A percentile compares a stretch with the other conserved stretches of the same genome.
These are phyloP conservation scores for Phytomonas sp. DNA, from an alignment of 208 protist species.

Conservation along the genomic window DNA sequence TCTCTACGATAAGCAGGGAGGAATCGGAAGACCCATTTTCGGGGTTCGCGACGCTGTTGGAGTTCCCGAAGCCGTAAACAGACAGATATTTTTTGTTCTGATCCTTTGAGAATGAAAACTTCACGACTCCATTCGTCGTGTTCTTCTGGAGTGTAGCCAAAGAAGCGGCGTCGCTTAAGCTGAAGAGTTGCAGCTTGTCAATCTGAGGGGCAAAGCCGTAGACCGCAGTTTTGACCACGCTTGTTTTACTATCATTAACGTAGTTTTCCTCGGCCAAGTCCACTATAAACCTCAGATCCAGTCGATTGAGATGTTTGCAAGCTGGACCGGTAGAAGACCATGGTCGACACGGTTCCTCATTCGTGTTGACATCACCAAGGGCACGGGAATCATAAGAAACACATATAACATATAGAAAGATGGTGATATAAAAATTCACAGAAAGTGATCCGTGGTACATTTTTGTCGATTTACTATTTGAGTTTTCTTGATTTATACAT, in stretches of 20 bases:
- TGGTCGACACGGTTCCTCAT: not conserved
- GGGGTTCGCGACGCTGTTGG: constrained; percentile 20
- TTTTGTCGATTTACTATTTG: not conserved
- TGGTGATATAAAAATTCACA: not conserved
- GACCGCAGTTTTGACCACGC: constrained; percentile 17
- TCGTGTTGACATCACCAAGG: not conserved
- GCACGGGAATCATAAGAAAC: not conserved
- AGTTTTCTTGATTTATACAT: not conserved
- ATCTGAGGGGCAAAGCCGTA: constrained; percentile 76
- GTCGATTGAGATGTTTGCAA: constrained; percentile 28
- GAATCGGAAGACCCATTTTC: constrained; percentile 16
- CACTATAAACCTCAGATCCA: constrained; percentile 75
- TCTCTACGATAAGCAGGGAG: constrained; percentile 50
- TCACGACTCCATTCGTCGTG: constrained; percentile 5
- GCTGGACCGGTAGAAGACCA: constrained; percentile 12
- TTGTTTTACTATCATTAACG: not conserved
- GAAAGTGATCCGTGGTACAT: not conserved
- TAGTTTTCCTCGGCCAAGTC: constrained; percentile 41
- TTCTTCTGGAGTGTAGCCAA: constrained; percentile 25
- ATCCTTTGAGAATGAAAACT: constrained; percentile 15
- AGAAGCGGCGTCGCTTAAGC: constrained; percentile 26
- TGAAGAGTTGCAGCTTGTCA: constrained; percentile 55
- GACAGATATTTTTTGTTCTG: constrained; percentile 41
- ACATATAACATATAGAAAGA: not conserved
- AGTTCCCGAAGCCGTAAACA: constrained; percentile 73